These are phyloP conservation scores for Cyberlindnera bimundalis DNA, from an alignment of 805 yeast species.

Conservation along the genomic window DNA sequence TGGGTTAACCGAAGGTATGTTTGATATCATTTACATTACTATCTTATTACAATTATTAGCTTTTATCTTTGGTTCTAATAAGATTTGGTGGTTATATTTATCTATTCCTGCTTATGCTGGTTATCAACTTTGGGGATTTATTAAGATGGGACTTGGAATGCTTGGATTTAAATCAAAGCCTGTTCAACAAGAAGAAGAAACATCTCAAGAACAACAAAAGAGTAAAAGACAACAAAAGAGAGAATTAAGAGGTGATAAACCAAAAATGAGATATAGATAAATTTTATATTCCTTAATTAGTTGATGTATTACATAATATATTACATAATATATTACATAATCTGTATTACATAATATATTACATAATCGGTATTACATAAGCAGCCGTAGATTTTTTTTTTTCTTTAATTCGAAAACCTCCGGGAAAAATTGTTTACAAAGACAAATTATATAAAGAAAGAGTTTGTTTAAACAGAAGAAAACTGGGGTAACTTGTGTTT, in stretches of 20 bases:
- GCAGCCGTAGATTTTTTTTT: no score
- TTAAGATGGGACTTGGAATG: constrained; percentile 26
- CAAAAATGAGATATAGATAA: constrained; percentile 34
- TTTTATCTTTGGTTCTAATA: constrained; percentile 42
- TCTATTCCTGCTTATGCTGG: constrained; percentile 43
- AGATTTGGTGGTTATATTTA: constrained; percentile 42
- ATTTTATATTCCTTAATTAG: no score
- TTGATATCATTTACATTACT: constrained; percentile 52
- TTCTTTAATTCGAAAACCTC: no score
- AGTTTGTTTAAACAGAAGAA: no score
- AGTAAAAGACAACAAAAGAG: constrained; percentile 40
- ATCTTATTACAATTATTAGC: constrained; percentile 44
- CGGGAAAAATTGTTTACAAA: no score
- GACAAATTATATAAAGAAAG: no score
- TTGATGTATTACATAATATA: no score
- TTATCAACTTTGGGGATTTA: constrained; percentile 40
- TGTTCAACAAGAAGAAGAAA: not conserved
- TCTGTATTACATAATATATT: no score
- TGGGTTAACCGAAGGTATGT: constrained; percentile 52
- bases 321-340: no score
- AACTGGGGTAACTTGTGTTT: no score
- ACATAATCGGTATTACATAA: no score
- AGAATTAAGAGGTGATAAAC: constrained; percentile 38
- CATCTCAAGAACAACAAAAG: constrained; percentile 20
- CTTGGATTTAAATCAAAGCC: constrained; percentile 18